A percentile compares a stretch with the other conserved stretches of the same genome.
Evolutionary conservation across 306 rosid genomes (phyloP).

Genomic region (Prunus mira): DNA sequence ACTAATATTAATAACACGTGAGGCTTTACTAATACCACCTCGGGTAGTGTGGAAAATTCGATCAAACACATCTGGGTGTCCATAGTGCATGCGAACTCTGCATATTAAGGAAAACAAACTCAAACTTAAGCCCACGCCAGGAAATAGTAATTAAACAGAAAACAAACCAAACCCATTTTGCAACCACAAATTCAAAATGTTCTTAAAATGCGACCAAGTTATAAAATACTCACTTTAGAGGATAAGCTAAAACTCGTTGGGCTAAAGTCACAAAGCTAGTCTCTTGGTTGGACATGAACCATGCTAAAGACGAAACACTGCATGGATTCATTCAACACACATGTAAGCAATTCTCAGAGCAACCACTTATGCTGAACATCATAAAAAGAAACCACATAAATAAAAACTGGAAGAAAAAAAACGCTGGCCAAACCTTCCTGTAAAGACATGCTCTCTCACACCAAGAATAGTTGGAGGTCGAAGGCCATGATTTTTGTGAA

Average conservation of each 20-base stretch:
- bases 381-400: neutral
- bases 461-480: constrained; percentile 91
- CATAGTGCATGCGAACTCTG: constrained; percentile 99
- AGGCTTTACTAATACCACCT: constrained; percentile 96
- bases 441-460: constrained; percentile 93
- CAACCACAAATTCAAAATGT: neutral
- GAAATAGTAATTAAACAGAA: neutral
- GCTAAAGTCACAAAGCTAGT: constrained; percentile 98
- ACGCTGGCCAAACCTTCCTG: constrained; percentile 76
- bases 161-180: neutral
- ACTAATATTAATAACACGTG: constrained; percentile 94
- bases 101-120: constrained; percentile 2
- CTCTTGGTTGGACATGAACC: constrained; percentile 99
- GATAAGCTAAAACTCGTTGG: constrained; percentile 85
- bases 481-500: constrained; percentile 66
- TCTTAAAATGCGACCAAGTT: neutral
- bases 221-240: constrained; percentile 75
- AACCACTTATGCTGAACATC: neutral
- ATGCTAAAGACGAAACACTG: constrained; percentile 99
- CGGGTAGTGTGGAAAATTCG: constrained; percentile 90
- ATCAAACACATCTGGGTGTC: constrained; percentile 98
- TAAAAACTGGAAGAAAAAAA: neutral
- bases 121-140: neutral
- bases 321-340: constrained; percentile 26
- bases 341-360: constrained; percentile 22